A percentile compares a stretch with the other conserved stretches of the same genome.
phyloP scores from a whole-genome alignment of 2,329 filamentous ascomycete species.

The Talaromyces sp. region DNA sequence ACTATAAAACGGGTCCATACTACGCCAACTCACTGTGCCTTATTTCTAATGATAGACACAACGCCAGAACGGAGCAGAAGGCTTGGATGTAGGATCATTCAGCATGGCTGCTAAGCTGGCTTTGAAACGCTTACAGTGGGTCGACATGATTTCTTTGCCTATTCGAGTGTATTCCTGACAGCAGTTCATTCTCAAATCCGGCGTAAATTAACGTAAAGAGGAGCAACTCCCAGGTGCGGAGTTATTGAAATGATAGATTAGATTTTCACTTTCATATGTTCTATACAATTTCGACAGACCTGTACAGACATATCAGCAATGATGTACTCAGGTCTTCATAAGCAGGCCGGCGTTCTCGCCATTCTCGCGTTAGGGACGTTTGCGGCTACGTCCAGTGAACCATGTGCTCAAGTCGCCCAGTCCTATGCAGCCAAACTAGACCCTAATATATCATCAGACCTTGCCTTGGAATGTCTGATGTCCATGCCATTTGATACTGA shows the following conservation, averaged over 20 bases:
- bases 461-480: constrained; percentile 23
- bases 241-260: background rate
- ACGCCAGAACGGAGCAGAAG: background rate
- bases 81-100: background rate
- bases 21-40: background rate
- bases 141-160: background rate
- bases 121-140: background rate
- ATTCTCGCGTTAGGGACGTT: background rate
- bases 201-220: background rate
- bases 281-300: background rate
- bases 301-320: background rate
- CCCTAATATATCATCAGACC: background rate
- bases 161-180: background rate
- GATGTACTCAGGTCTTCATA: constrained; percentile 5
- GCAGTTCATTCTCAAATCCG: background rate
- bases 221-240: background rate
- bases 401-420: constrained; percentile 3
- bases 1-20: background rate
- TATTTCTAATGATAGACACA: background rate
- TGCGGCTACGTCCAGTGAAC: background rate
- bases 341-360: background rate
- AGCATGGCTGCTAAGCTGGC: background rate
- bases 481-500: constrained; percentile 31
- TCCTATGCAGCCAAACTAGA: background rate
- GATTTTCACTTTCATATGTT: background rate